Evolutionary conservation across 345 rosid species (phyloP), one percentile per base, ranked within the genome.

Genomic region (Dipteronia dyeriana): DNA sequence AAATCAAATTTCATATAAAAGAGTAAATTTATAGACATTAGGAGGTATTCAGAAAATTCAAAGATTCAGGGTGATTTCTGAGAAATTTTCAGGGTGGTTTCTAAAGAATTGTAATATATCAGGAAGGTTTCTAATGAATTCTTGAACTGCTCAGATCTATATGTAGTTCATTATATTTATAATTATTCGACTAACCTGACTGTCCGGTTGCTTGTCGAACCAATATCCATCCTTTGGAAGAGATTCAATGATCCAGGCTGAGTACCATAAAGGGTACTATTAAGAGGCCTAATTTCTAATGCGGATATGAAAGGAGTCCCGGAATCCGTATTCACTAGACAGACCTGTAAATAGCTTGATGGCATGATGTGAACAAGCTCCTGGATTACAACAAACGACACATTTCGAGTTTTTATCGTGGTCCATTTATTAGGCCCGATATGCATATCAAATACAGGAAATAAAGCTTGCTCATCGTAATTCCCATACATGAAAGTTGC

Each of bases 221-320:
- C 78, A 29, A 75, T 22, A 51, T 79, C 78, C 0, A n/a, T 14
- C 56, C 82, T 29, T 7, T 0, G 0, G 0, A 45, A 47, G 4
- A 51, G 54, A 4, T 19, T 23, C 16, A 79, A 16, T 7, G 78
- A 68, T 62, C 19, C 75, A 10, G 73, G 7, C 56, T 17, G n/a
- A 16, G 78, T 69, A 1, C 25, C 12, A 17, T 74, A 74, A 5
- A 51, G 3, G 0, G 11, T 4, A 13, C 56, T 68, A 0, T 3
- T 14, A 26, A 79, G 2, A 31, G 75, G 75, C 75, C 79, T 68
- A 0, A 79, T 20, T 20, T 76, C 79, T 41, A 80, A 14, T 34
- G 45, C 34, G 14, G 79, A 75, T 34, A 79, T 75, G n/a, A 79
- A 74, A 68, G 82, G 82, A 0, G 71, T 74, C 3, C 78, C 78